Conservation (phyloP, 2,329 filamentous ascomycete genomes). For the Ophiocordyceps camponoti-floridani region DNA sequence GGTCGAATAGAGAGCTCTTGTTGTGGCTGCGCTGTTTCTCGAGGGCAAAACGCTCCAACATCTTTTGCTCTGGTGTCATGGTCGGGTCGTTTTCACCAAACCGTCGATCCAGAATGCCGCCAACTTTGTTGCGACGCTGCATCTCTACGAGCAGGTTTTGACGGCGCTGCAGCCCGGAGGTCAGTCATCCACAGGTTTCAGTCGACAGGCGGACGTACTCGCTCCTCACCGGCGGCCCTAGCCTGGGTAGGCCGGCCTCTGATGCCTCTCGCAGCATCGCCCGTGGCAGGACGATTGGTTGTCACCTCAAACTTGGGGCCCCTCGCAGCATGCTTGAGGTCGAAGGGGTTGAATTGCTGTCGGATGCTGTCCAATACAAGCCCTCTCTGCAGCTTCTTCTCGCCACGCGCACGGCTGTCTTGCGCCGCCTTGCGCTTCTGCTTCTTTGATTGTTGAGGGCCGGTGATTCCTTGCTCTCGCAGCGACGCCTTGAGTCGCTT, state of each 20-base stretch:
- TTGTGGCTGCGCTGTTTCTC: conserved; percentile 71
- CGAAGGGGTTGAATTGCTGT: conserved; percentile 96
- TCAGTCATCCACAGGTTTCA: conserved; percentile 3
- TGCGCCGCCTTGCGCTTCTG: conserved; percentile 61
- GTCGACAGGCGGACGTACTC: conserved; percentile 26
- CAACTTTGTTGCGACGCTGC: conserved; percentile 75
- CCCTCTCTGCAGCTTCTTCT: conserved; percentile 61
- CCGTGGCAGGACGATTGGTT: conserved; percentile 38
- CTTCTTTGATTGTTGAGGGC: conserved; percentile 89
- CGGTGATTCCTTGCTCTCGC: conserved; percentile 73
- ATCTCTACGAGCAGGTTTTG: conserved; percentile 80
- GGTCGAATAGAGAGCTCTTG: conserved; percentile 68
- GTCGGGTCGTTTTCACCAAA: conserved; percentile 92
- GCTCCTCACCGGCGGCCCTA: conserved; percentile 75
- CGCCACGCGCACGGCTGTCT: conserved; percentile 43
- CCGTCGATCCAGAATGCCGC: conserved; percentile 78
- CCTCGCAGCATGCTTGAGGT: conserved; percentile 64
- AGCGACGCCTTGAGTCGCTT: conserved; percentile 90
- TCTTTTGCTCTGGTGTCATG: conserved; percentile 85
- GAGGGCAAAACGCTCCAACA: conserved; percentile 74
- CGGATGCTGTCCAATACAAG: conserved; percentile 72
- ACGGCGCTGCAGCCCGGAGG: conserved; percentile 34
- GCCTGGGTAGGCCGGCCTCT: conserved; percentile 66
- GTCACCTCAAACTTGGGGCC: conserved; percentile 77
- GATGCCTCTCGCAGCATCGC: conserved; percentile 36